phyloP scores from a whole-genome alignment of 805 yeast genomes.

The Tetrapisispora fleetii region DNA sequence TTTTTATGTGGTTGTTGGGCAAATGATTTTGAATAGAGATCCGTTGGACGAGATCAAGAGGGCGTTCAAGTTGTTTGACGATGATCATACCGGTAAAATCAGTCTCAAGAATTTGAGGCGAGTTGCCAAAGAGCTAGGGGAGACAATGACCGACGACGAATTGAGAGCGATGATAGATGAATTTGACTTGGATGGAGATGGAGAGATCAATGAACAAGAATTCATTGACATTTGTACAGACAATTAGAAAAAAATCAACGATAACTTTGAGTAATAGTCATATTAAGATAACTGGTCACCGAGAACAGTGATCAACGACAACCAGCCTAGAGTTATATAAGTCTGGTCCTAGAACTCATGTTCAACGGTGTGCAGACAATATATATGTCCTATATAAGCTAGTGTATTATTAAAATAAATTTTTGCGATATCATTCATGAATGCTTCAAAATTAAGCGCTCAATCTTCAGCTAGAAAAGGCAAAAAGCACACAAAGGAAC shows the following conservation, averaged over 20 bases:
- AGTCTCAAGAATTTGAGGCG: conserved; percentile 71
- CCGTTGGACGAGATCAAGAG: conserved; percentile 86
- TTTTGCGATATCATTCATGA: too few species aligned
- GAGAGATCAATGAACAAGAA: conserved; percentile 86
- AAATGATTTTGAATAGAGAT: conserved; percentile 74
- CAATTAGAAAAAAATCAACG: neutral
- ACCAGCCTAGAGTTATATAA: too few species aligned
- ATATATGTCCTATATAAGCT: neutral
- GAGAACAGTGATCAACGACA: neutral
- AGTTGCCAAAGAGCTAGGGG: conserved; percentile 89
- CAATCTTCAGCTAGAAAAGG: too few species aligned
- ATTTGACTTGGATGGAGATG: conserved; percentile 92
- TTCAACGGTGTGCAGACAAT: neutral
- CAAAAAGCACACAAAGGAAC: too few species aligned
- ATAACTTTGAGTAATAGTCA: neutral
- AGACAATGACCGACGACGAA: conserved; percentile 84
- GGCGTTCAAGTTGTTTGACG: conserved; percentile 84
- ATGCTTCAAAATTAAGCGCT: too few species aligned
- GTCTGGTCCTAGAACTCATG: too few species aligned
- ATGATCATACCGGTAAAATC: conserved; percentile 79
- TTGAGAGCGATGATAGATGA: conserved; percentile 95
- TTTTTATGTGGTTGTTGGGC: conserved; percentile 65
- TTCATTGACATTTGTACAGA: conserved; percentile 84
- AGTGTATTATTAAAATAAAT: neutral
- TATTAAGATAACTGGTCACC: neutral